These are phyloP conservation scores for Akanthomyces lecanii DNA, from an alignment of 2,329 filamentous ascomycete species.

Conservation along the genomic window DNA sequence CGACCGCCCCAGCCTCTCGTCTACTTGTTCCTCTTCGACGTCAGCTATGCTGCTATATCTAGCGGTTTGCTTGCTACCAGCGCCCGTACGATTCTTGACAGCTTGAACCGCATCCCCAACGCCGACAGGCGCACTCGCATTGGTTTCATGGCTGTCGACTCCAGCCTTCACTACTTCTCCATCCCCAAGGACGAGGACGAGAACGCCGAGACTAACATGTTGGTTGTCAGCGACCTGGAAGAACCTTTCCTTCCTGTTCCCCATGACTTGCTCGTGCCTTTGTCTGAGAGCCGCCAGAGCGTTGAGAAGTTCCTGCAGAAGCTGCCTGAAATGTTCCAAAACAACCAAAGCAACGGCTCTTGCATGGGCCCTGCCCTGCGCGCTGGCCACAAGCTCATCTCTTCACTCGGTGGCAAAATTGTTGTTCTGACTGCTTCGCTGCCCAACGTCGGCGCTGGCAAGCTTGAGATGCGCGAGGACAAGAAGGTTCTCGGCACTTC, in stretches of 20 bases:
- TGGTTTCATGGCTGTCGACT: conserved; percentile 93
- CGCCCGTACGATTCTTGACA: conserved; percentile 90
- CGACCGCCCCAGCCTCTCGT: conserved; percentile 92
- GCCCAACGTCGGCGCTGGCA: conserved; percentile 84
- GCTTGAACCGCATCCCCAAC: conserved; percentile 95
- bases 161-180: conserved; percentile 91
- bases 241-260: conserved; percentile 96
- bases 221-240: conserved; percentile 91
- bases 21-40: conserved; percentile 92
- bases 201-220: conserved; percentile 79
- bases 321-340: conserved; percentile 94
- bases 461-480: conserved; percentile 90
- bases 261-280: conserved; percentile 81
- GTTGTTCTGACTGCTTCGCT: conserved; percentile 85
- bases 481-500: conserved; percentile 93
- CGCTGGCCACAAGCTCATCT: conserved; percentile 93
- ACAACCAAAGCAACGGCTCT: conserved; percentile 83
- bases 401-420: conserved; percentile 90
- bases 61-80: conserved; percentile 88
- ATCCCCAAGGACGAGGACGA: conserved; percentile 86
- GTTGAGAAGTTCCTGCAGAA: conserved; percentile 88
- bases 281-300: conserved; percentile 84
- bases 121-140: conserved; percentile 87
- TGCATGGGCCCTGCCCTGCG: conserved; percentile 92
- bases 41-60: conserved; percentile 85